Evolutionary conservation across 306 rosid genomes (phyloP).

Genomic region (Cucumis hystrix): DNA sequence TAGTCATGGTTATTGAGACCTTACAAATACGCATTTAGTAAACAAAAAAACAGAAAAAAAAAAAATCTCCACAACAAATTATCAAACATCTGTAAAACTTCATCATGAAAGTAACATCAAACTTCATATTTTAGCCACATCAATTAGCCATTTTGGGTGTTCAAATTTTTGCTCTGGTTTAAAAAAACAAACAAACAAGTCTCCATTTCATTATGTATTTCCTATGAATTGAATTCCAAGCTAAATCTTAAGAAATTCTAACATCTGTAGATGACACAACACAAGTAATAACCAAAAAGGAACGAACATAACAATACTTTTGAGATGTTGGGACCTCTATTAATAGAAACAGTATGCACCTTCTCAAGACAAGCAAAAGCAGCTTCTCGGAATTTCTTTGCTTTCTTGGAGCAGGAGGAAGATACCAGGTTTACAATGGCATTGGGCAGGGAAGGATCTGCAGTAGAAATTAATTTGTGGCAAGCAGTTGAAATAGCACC

Average conservation of each 20-base stretch:
- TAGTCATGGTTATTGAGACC: neutral
- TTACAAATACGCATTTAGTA: neutral
- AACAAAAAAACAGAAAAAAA: too few species aligned
- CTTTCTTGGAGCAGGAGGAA: conserved; percentile 71
- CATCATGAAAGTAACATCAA: neutral
- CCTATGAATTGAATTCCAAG: neutral
- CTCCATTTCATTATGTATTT: neutral
- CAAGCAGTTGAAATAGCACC: conserved; percentile 71
- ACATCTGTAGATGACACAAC: neutral
- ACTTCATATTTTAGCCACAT: neutral
- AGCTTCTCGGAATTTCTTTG: conserved; percentile 73
- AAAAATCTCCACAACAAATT: neutral
- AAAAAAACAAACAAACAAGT: neutral
- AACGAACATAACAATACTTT: neutral
- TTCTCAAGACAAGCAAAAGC: conserved; percentile 76
- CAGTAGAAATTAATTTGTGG: conserved; percentile 48
- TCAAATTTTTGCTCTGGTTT: neutral
- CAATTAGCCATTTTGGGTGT: neutral
- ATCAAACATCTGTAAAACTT: neutral
- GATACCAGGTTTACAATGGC: conserved; percentile 56
- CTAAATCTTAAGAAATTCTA: neutral
- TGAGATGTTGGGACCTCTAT: neutral
- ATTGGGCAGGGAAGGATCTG: conserved; percentile 41
- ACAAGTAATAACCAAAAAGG: neutral
- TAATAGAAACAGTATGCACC: conserved; percentile 21